Conservation (phyloP, 805 yeast species). For the Starmerella floris region DNA sequence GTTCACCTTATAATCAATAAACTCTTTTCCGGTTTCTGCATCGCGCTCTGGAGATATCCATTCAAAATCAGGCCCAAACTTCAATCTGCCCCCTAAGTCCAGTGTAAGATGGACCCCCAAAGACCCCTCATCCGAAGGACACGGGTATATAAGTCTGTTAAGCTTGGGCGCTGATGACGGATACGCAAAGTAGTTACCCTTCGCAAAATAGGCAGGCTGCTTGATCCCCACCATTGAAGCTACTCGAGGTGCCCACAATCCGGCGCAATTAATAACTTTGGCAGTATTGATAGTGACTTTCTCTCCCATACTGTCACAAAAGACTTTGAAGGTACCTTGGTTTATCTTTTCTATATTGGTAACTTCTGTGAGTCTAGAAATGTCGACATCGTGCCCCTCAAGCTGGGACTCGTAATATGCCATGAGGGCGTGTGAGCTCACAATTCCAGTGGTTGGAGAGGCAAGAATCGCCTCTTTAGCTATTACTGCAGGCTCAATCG, state of each 20-base stretch:
- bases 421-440: slow-evolving; percentile 68
- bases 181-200: slow-evolving; percentile 68
- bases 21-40: slow-evolving; percentile 4
- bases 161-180: slow-evolving; percentile 38
- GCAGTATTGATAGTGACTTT: slow-evolving; percentile 31
- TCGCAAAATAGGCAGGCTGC: slow-evolving; percentile 52
- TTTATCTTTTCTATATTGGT: slow-evolving; percentile 25
- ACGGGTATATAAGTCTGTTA: slow-evolving; percentile 57
- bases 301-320: slow-evolving; percentile 20
- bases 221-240: slow-evolving; percentile 56
- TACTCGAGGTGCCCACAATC: slow-evolving; percentile 58
- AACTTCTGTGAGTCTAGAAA: slow-evolving; percentile 52
- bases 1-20: slow-evolving; percentile 25
- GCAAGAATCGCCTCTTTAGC: slow-evolving; percentile 50
- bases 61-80: slow-evolving; percentile 82
- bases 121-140: slow-evolving; percentile 59
- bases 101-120: slow-evolving; percentile 80
- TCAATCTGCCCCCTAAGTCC: slow-evolving; percentile 63
- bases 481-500: slow-evolving; percentile 50
- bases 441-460: slow-evolving; percentile 75
- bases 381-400: slow-evolving; percentile 48
- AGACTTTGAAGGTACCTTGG: slow-evolving; percentile 12
- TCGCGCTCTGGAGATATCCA: slow-evolving; percentile 39
- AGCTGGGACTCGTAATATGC: slow-evolving; percentile 42
- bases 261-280: slow-evolving; percentile 64